Base-by-base conservation (phyloP, 768 basidiomycete genomes). In the Mycena galericulata region DNA sequence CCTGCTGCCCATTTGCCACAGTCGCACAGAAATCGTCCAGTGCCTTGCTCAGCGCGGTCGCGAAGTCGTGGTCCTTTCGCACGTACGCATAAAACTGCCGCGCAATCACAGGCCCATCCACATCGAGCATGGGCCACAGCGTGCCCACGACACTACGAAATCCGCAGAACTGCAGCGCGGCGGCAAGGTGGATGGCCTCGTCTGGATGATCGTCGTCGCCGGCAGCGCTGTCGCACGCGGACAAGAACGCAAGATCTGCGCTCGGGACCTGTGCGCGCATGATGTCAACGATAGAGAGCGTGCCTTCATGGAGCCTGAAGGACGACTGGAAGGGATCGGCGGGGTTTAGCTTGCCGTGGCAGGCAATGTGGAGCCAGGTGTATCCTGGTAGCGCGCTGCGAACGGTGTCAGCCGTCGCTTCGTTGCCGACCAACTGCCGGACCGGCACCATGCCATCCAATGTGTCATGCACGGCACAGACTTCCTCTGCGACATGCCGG, bases 121-220 rank as follows among this genome's bases (percentile, higher is more conserved):
- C 2, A n/a, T 59, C 57, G 2, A 24, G 24, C 59, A 61, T 61
- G 9, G n/a, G 47, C 59, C 59, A 61, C 34, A 65, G 47, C 5
- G 55, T 43, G 9, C 58, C 62, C 22, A 49, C 53, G 26, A 75
- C 73, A 46, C 76, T 73, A 2, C 53, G 58, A 49, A 73, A 77
- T 7, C 77, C 78, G 6, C 70, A 73, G 9, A 77, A 65, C 30
- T 72, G 80, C 70, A 82, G 24, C n/a, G 76, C 75, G 32, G 78
- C 62, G 12, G 77, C 74, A 0, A 83, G 65, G 68, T 82, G 77
- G 62, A 80, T 74, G 24, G 30, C 59, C 62, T 82, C 81, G 18
- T 77, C 79, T 17, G 65, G 30, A 24, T 57, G 68, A 3, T 29
- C 15, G 20, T 22, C 53, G 24, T 58, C 49, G 17, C 66, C 70